Evolutionary conservation across 2,329 filamentous ascomycete species (phyloP).

Genomic region (Shiraia sp.): DNA sequence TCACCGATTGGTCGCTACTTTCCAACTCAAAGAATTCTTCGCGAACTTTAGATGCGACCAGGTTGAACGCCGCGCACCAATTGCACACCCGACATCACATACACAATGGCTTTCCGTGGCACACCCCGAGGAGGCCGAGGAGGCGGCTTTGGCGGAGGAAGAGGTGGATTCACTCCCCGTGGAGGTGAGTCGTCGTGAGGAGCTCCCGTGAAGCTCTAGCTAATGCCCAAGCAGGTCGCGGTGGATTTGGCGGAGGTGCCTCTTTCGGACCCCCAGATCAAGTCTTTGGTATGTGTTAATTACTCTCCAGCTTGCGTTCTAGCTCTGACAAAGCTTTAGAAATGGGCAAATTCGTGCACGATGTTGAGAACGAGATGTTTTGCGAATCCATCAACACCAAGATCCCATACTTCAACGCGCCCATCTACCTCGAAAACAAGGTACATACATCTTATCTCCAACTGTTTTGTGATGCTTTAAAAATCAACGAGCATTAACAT

Average conservation of each 20-base stretch:
- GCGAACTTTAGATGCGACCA: constrained; percentile 25
- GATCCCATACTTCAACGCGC: constrained; percentile 98
- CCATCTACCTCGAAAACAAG: constrained; percentile 99
- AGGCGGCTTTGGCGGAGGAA: constrained; percentile 55
- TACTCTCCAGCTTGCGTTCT: neutral
- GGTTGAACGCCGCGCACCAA: constrained; percentile 27
- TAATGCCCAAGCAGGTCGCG: constrained; percentile 42
- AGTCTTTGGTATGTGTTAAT: constrained; percentile 45
- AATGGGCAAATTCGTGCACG: constrained; percentile 92
- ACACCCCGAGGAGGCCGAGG: constrained; percentile 44
- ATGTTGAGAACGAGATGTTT: constrained; percentile 96
- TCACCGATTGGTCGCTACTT: constrained; percentile 28
- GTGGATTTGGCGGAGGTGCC: constrained; percentile 39
- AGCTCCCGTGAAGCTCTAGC: constrained; percentile 28
- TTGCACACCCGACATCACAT: constrained; percentile 25
- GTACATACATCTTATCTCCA: constrained; percentile 46
- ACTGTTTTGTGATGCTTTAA: neutral
- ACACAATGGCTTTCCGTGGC: constrained; percentile 66
- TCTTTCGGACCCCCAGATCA: constrained; percentile 51
- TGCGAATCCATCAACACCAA: constrained; percentile 95
- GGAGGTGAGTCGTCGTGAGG: constrained; percentile 46
- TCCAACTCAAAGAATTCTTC: constrained; percentile 32
- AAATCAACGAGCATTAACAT: constrained; percentile 20
- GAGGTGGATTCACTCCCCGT: constrained; percentile 57
- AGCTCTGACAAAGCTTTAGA: constrained; percentile 57